Percentiles rank a stretch among this genome's conserved stretches.
These are phyloP conservation scores for Cerrena zonata DNA, from an alignment of 1,284 basidiomycete species.

Conservation along the genomic window DNA sequence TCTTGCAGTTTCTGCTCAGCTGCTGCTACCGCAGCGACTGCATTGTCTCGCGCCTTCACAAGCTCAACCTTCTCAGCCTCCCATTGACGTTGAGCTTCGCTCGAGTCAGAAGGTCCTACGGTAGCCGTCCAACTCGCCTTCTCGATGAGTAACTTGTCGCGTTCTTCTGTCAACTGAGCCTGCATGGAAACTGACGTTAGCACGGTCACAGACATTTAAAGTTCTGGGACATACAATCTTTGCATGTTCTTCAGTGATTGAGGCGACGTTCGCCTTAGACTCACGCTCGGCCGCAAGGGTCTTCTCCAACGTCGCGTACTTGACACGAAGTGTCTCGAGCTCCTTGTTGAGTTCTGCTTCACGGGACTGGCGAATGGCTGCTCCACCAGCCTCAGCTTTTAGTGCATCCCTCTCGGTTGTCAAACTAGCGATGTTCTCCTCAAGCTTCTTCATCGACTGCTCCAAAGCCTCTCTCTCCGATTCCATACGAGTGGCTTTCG, in stretches of 20 bases:
- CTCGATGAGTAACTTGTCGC: constrained; percentile 55
- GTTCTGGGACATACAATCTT: constrained; percentile 35
- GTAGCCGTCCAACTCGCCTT: constrained; percentile 34
- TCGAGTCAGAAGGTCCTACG: constrained; percentile 23
- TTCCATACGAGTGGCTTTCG: constrained; percentile 27
- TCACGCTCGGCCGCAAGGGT: constrained; percentile 35
- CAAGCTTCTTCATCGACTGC: constrained; percentile 21
- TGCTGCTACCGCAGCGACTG: constrained; percentile 45
- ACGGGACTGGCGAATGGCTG: constrained; percentile 13
- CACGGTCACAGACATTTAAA: background rate
- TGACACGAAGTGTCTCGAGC: constrained; percentile 35
- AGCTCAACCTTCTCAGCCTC: constrained; percentile 57
- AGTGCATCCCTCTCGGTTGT: constrained; percentile 31
- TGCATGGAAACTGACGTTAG: constrained; percentile 23
- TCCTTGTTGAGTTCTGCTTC: constrained; percentile 28
- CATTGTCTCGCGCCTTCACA: constrained; percentile 54
- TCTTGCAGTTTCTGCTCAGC: too few relatives aligned
- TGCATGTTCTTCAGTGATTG: constrained; percentile 7
- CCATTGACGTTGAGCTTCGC: constrained; percentile 37
- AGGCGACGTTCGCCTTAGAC: constrained; percentile 9
- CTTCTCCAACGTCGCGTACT: constrained; percentile 41
- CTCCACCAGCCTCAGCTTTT: constrained; percentile 19
- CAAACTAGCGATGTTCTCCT: constrained; percentile 24
- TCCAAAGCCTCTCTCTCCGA: constrained; percentile 36
- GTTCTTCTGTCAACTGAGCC: constrained; percentile 53